A percentile compares a stretch with the other conserved stretches of the same genome.
Conservation (phyloP, 176 grass and related monocot genomes). For the Puya raimondii region DNA sequence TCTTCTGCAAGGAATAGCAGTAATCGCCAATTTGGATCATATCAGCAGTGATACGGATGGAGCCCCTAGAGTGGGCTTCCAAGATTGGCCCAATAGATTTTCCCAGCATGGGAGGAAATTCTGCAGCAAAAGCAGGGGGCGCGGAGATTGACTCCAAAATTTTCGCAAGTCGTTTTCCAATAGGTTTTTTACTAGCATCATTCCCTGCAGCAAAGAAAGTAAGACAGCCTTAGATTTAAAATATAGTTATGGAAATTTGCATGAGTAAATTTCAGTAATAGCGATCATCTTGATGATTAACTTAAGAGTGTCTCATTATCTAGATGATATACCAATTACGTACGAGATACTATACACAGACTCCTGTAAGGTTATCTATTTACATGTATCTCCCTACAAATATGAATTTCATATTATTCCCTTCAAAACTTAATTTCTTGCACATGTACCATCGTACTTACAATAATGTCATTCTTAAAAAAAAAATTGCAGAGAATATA, state of each 20-base stretch:
- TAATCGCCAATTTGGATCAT: slow-evolving; percentile 46
- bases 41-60: slow-evolving; percentile 48
- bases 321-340: too few species aligned
- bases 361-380: too few species aligned
- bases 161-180: slow-evolving; percentile 40
- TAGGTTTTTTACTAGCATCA: slow-evolving; percentile 38
- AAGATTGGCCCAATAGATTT: slow-evolving; percentile 43
- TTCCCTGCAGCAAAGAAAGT: slow-evolving; percentile 23
- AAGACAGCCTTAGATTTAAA: background rate
- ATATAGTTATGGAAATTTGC: background rate
- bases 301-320: too few species aligned
- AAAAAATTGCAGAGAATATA: too few species aligned
- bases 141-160: slow-evolving; percentile 66
- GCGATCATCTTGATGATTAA: background rate
- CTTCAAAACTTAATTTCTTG: too few species aligned
- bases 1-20: slow-evolving; percentile 36
- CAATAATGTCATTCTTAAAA: too few species aligned
- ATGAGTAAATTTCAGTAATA: too few species aligned
- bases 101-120: slow-evolving; percentile 21
- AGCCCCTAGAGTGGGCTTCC: slow-evolving; percentile 17
- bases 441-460: too few species aligned
- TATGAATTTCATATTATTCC: too few species aligned
- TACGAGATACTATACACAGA: too few species aligned
- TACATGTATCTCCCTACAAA: too few species aligned
- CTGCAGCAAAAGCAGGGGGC: slow-evolving; percentile 55